These are phyloP conservation scores for Russula abietina DNA, from an alignment of 768 basidiomycete genomes.

Conservation along the genomic window DNA sequence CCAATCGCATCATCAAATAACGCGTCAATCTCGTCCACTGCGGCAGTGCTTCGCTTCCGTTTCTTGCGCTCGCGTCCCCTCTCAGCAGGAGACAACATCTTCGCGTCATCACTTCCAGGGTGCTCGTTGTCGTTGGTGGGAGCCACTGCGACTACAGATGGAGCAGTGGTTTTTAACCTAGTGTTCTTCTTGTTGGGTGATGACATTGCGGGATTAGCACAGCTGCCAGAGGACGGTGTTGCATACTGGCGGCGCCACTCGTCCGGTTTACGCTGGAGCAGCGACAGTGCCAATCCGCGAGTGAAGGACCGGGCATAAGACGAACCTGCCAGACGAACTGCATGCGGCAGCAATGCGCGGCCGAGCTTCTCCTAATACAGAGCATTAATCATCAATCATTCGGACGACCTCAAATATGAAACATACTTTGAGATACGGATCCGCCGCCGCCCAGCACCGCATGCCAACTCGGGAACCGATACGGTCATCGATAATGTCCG, in stretches of 20 bases:
- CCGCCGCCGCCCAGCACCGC: slow-evolving; percentile 86
- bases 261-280: slow-evolving; percentile 71
- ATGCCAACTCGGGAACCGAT: slow-evolving; percentile 88
- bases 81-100: not conserved
- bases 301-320: slow-evolving; percentile 87
- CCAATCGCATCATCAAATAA: slow-evolving; percentile 57
- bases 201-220: not conserved
- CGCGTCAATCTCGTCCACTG: slow-evolving; percentile 67
- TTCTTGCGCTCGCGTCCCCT: slow-evolving; percentile 30
- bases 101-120: not conserved
- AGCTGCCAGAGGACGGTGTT: slow-evolving; percentile 19
- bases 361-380: slow-evolving; percentile 80
- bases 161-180: not conserved
- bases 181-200: not conserved
- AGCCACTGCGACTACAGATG: not conserved
- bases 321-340: slow-evolving; percentile 65
- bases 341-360: slow-evolving; percentile 64
- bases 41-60: slow-evolving; percentile 43
- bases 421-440: slow-evolving; percentile 83
- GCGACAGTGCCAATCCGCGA: slow-evolving; percentile 66
- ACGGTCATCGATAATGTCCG: slow-evolving; percentile 77
- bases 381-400: not conserved
- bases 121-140: not conserved
- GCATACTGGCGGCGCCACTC: slow-evolving; percentile 79
- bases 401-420: not conserved